Evolutionary conservation across 2,329 filamentous ascomycete genomes (phyloP), one percentile per base, ranked within the genome.

Genomic region (Fusarium scirpi): DNA sequence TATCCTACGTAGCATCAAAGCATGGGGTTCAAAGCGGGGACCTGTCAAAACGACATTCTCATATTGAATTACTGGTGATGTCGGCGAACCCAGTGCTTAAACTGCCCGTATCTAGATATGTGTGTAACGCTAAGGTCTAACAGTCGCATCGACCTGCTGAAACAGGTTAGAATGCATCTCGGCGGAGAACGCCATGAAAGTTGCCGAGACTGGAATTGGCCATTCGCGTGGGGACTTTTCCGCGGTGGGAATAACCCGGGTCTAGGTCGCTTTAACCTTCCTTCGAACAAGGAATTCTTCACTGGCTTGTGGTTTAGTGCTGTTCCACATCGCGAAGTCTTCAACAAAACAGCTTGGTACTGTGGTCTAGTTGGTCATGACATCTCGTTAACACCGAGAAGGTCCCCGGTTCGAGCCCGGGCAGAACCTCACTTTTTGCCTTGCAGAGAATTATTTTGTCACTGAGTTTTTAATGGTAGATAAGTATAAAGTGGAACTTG

Each of bases 401-500:
- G 32, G 32, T 34, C 34, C 34, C 34, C 34, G 34, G 34, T 38
- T 38, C 34, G 34, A 38, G 34, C 34, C 34, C 34, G 34, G 34
- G 34, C 34, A 38, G 34, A 38, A 38, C 34, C 34, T 38, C 34
- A n/a, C 10, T 12, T 38, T 38, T 38, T 38, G 34, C 34, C 6
- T 18, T 11, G 3, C 9, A 6, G 0, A 38, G 0, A 38, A 2
- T n/a, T 9, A 1, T 38, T 38, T 38, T n/a, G 3, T 11, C 2
- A 34, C 4, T 2, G 11, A 29, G 27, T 29, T 11, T 29, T 29
- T 10, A 38, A 7, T 38, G 9, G 3, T 38, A n/a, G 5, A 3
- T 5, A 11, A n/a, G 10, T 3, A n/a, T 1, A 1, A 38, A 7
- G 1, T 38, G 4, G 0, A n/a, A n/a, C 9, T 11, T 38, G 2